These are phyloP conservation scores for Paraphaeosphaeria minitans DNA, from an alignment of 2,329 filamentous ascomycete genomes.

Conservation along the genomic window DNA sequence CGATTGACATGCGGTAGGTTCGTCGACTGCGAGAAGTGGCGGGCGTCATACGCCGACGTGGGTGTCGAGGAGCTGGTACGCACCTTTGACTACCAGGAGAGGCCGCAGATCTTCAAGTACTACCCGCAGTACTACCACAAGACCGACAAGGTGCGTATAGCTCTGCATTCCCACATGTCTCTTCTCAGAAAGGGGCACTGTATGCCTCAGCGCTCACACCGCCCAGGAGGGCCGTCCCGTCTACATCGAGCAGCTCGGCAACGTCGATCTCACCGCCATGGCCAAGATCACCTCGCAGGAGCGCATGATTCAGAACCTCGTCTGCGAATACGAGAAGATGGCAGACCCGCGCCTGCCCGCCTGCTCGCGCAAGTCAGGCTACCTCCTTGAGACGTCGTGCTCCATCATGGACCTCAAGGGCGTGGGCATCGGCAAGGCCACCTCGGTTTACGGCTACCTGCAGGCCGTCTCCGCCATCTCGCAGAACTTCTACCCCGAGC, in stretches of 20 bases:
- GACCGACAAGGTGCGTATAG: slow-evolving; percentile 71
- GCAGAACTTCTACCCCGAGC: slow-evolving; percentile 99
- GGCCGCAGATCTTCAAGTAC: slow-evolving; percentile 80
- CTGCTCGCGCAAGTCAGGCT: slow-evolving; percentile 88
- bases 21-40: slow-evolving; percentile 87
- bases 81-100: slow-evolving; percentile 87
- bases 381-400: slow-evolving; percentile 96
- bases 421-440: slow-evolving; percentile 80
- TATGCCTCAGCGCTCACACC: slow-evolving; percentile 15
- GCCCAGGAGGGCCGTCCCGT: slow-evolving; percentile 88
- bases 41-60: slow-evolving; percentile 72
- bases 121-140: slow-evolving; percentile 99
- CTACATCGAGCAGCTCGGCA: slow-evolving; percentile 95
- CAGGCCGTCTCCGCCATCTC: slow-evolving; percentile 84
- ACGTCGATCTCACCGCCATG: slow-evolving; percentile 87
- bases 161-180: slow-evolving; percentile 9
- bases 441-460: slow-evolving; percentile 87
- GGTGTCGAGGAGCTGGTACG: slow-evolving; percentile 78
- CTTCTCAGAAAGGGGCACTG: neutral
- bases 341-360: slow-evolving; percentile 91
- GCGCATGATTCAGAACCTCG: slow-evolving; percentile 95
- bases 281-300: slow-evolving; percentile 91
- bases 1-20: slow-evolving; percentile 68
- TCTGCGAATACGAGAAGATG: slow-evolving; percentile 96
- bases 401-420: slow-evolving; percentile 98